A percentile compares a stretch with the other conserved stretches of the same genome.
Evolutionary conservation across 1,139 yeast genomes (phyloP).

Genomic region (Diutina ranongensis): DNA sequence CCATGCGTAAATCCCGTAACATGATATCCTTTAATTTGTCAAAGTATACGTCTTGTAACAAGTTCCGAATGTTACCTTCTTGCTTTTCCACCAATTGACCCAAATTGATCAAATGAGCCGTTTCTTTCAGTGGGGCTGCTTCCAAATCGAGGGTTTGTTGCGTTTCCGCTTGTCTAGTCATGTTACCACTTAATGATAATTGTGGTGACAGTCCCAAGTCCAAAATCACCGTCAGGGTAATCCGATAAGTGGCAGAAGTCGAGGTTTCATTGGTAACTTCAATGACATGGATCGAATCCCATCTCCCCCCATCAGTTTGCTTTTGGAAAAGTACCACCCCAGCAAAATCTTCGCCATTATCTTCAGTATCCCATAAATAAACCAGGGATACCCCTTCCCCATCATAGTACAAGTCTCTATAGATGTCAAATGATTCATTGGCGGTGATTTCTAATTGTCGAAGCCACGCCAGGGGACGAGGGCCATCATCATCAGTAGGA

Average conservation of each 20-base stretch:
- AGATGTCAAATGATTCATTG: conserved; percentile 85
- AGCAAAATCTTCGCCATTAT: conserved; percentile 48
- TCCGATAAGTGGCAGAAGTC: conserved; percentile 47
- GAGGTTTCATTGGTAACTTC: conserved; percentile 49
- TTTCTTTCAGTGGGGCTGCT: conserved; percentile 28
- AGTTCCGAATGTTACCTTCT: conserved; percentile 77
- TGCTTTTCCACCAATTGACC: conserved; percentile 83
- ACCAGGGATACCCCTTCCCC: conserved; percentile 81
- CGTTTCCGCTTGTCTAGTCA: conserved; percentile 70
- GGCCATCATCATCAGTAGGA: conserved; percentile 42
- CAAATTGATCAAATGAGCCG: conserved; percentile 70
- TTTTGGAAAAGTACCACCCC: conserved; percentile 87
- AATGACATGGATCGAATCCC: conserved; percentile 93
- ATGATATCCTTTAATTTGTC: conserved; percentile 77
- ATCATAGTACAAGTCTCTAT: conserved; percentile 88
- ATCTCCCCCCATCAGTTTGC: conserved; percentile 39
- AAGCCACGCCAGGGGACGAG: conserved; percentile 57
- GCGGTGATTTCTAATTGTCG: conserved; percentile 71
- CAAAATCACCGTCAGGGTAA: conserved; percentile 83
- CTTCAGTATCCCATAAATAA: conserved; percentile 81
- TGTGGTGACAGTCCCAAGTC: conserved; percentile 41
- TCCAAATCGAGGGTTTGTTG: conserved; percentile 28
- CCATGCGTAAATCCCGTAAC: conserved; percentile 54
- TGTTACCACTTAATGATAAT: conserved; percentile 52
- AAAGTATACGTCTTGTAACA: conserved; percentile 87